phyloP scores from a whole-genome alignment of 306 rosid species.

The Vigna hirtella region DNA sequence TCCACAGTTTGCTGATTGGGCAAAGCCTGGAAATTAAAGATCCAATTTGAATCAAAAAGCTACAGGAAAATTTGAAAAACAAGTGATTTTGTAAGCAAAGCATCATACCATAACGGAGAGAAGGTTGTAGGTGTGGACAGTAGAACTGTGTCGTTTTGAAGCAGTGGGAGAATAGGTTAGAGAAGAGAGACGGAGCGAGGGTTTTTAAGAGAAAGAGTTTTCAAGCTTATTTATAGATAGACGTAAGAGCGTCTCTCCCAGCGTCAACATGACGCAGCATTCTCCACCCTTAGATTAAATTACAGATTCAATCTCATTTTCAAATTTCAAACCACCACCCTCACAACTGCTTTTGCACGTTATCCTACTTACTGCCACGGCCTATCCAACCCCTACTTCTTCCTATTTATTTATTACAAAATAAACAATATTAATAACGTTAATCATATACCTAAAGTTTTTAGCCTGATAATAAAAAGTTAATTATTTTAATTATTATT shows the following conservation, averaged over 20 bases:
- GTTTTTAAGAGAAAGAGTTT: background rate
- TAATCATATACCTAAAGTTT: too few species aligned
- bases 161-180: background rate
- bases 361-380: too few species aligned
- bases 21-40: constrained; percentile 54
- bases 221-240: background rate
- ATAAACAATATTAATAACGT: too few species aligned
- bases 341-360: background rate
- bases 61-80: background rate
- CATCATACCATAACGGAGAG: background rate
- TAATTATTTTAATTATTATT: too few species aligned
- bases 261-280: constrained; percentile 22
- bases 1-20: constrained; percentile 85
- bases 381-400: background rate
- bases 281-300: constrained; percentile 15
- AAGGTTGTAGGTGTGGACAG: background rate
- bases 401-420: too few species aligned
- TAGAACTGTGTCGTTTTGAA: background rate
- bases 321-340: background rate
- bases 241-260: background rate
- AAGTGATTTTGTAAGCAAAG: background rate
- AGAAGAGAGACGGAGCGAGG: background rate
- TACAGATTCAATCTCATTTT: background rate
- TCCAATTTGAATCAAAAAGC: background rate
- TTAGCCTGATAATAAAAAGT: too few species aligned